phyloP scores from a whole-genome alignment of 2,329 filamentous ascomycete species.

The Ophiocordyceps camponoti-saundersi region DNA sequence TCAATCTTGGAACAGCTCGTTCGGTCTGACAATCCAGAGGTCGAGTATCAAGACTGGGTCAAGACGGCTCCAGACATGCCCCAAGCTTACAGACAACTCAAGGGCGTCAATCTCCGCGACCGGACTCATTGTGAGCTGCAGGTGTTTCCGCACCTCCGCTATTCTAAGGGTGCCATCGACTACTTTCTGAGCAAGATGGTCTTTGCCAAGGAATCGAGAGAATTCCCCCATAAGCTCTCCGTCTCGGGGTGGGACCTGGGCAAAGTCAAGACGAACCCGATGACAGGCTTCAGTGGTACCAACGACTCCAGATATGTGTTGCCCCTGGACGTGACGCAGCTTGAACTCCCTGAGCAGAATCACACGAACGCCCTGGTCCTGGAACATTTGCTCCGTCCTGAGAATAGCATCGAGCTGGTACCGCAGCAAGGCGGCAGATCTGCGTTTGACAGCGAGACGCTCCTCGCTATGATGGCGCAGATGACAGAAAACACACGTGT shows the following conservation, averaged over 20 bases:
- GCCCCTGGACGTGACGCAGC: constrained; percentile 36
- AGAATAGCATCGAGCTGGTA: constrained; percentile 23
- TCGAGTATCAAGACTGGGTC: constrained; percentile 35
- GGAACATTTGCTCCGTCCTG: constrained; percentile 32
- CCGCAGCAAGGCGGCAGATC: background rate
- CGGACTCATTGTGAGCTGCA: constrained; percentile 22
- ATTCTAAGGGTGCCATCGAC: constrained; percentile 38
- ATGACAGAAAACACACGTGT: constrained; percentile 30
- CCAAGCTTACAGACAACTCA: constrained; percentile 19
- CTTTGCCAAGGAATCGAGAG: constrained; percentile 43
- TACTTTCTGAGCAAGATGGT: constrained; percentile 43
- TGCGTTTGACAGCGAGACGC: constrained; percentile 12
- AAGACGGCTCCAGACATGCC: constrained; percentile 16
- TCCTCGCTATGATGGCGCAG: constrained; percentile 24
- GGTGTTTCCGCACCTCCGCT: constrained; percentile 35
- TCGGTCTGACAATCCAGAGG: constrained; percentile 30
- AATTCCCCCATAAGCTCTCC: constrained; percentile 46
- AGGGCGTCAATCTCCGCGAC: constrained; percentile 43
- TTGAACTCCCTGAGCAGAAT: constrained; percentile 32
- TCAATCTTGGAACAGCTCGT: constrained; percentile 27
- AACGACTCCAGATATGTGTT: constrained; percentile 44
- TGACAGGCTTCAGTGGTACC: constrained; percentile 54
- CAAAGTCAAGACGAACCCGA: constrained; percentile 24
- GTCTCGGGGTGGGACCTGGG: constrained; percentile 53
- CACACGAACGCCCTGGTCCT: constrained; percentile 56